Evolutionary conservation across 2,329 filamentous ascomycete genomes (phyloP).

Genomic region (Pestalotiopsis sp.): DNA sequence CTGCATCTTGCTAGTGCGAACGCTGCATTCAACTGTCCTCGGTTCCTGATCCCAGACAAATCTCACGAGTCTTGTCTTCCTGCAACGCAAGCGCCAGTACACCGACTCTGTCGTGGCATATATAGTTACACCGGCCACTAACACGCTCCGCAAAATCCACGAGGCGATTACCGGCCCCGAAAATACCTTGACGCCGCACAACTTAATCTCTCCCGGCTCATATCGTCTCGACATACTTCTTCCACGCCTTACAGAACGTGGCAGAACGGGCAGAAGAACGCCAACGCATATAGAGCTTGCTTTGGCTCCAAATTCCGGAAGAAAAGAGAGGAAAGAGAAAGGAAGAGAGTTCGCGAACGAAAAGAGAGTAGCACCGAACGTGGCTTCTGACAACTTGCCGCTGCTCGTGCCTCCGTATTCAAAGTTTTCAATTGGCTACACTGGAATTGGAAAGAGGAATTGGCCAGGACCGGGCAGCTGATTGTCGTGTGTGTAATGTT

Average conservation of each 20-base stretch:
- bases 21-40: slow-evolving; percentile 26
- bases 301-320: neutral
- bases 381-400: slow-evolving; percentile 21
- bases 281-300: neutral
- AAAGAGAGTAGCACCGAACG: slow-evolving; percentile 25
- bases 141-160: slow-evolving; percentile 27
- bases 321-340: neutral
- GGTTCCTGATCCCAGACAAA: slow-evolving; percentile 16
- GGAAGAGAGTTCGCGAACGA: slow-evolving; percentile 1
- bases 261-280: neutral
- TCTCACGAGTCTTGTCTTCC: slow-evolving; percentile 24
- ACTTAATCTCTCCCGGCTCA: slow-evolving; percentile 11
- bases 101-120: slow-evolving; percentile 24
- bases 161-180: slow-evolving; percentile 27
- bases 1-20: slow-evolving; percentile 27
- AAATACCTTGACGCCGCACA: slow-evolving; percentile 26
- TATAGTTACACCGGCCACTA: slow-evolving; percentile 30
- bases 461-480: slow-evolving; percentile 38
- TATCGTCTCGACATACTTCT: slow-evolving; percentile 9
- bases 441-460: slow-evolving; percentile 24
- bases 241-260: slow-evolving; percentile 5
- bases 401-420: slow-evolving; percentile 19
- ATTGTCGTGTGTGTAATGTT: slow-evolving; percentile 44
- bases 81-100: slow-evolving; percentile 30
- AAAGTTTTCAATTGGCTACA: slow-evolving; percentile 19